These are phyloP conservation scores for Cymbidium sinense DNA, from an alignment of 106 monocot species.

Conservation along the genomic window DNA sequence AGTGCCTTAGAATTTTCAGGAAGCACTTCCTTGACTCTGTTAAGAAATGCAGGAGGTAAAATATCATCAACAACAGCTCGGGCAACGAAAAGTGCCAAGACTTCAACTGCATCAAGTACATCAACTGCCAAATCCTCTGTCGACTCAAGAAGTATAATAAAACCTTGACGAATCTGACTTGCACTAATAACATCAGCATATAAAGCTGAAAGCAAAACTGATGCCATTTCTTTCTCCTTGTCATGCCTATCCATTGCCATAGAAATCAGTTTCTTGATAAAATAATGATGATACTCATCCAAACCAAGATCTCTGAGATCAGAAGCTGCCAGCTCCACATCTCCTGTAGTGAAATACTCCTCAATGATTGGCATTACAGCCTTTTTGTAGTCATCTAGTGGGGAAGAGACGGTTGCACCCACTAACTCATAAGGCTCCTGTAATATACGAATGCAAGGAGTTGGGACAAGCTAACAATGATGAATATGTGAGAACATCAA, in stretches of 20 bases:
- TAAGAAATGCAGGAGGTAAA: constrained; percentile 77
- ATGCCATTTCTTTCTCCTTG: constrained; percentile 97
- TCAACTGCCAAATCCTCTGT: constrained; percentile 88
- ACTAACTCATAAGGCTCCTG: constrained; percentile 92
- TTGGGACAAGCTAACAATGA: neutral
- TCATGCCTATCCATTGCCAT: constrained; percentile 94
- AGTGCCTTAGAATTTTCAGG: constrained; percentile 54
- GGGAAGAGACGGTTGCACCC: constrained; percentile 47
- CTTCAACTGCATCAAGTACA: constrained; percentile 76
- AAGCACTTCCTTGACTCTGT: constrained; percentile 36
- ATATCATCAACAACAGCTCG: constrained; percentile 95
- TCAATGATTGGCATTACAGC: constrained; percentile 59
- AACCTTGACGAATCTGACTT: constrained; percentile 66
- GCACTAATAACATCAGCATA: constrained; percentile 73
- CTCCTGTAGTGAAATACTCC: constrained; percentile 87
- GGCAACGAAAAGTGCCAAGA: constrained; percentile 89
- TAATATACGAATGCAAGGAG: neutral
- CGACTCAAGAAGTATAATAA: constrained; percentile 71
- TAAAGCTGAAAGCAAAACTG: constrained; percentile 77
- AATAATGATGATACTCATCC: constrained; percentile 70
- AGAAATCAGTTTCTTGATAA: constrained; percentile 88
- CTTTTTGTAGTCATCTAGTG: constrained; percentile 81
- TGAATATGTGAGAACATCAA: neutral
- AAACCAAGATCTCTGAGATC: constrained; percentile 73
- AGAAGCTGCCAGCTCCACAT: constrained; percentile 65